phyloP scores from a whole-genome alignment of 2,329 filamentous ascomycete species.

The Capronia americana region DNA sequence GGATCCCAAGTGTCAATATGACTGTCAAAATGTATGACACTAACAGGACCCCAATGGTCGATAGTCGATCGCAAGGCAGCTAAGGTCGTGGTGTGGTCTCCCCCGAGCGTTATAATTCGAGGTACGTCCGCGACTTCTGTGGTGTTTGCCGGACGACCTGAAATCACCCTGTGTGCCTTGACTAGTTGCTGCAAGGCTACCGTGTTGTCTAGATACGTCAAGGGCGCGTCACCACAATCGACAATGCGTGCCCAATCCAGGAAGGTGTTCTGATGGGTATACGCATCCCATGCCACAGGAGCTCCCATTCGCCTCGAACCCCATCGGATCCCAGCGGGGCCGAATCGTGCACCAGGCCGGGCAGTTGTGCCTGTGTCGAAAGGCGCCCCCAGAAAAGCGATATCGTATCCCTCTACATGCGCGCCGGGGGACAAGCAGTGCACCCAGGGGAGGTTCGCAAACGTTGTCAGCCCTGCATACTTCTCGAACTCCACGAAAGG shows the following conservation, averaged over 20 bases:
- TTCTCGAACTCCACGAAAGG: slow-evolving; percentile 53
- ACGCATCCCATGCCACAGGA: slow-evolving; percentile 53
- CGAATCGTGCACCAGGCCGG: slow-evolving; percentile 60
- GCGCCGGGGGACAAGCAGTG: slow-evolving; percentile 42
- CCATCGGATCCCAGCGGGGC: slow-evolving; percentile 58
- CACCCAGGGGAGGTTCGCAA: slow-evolving; percentile 45
- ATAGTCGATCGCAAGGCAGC: slow-evolving; percentile 59
- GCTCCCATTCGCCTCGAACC: slow-evolving; percentile 58
- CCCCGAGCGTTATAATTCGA: slow-evolving; percentile 60
- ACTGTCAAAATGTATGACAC: slow-evolving; percentile 65
- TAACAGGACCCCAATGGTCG: slow-evolving; percentile 58
- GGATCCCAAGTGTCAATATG: slow-evolving; percentile 64
- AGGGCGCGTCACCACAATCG: slow-evolving; percentile 62
- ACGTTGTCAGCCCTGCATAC: slow-evolving; percentile 47
- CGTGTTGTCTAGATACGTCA: slow-evolving; percentile 62
- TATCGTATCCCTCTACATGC: slow-evolving; percentile 44
- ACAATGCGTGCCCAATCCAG: slow-evolving; percentile 59
- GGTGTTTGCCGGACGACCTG: slow-evolving; percentile 53
- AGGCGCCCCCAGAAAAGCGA: slow-evolving; percentile 58
- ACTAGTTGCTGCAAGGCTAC: slow-evolving; percentile 61
- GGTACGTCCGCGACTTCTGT: slow-evolving; percentile 51
- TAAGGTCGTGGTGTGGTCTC: slow-evolving; percentile 64
- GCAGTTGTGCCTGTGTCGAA: slow-evolving; percentile 61
- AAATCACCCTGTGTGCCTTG: slow-evolving; percentile 57
- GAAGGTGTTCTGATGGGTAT: slow-evolving; percentile 57